Percentiles rank a stretch among this genome's conserved stretches.
These are phyloP conservation scores for Daldinia vernicosa DNA, from an alignment of 495 filamentous ascomycete genomes.

Conservation along the genomic window DNA sequence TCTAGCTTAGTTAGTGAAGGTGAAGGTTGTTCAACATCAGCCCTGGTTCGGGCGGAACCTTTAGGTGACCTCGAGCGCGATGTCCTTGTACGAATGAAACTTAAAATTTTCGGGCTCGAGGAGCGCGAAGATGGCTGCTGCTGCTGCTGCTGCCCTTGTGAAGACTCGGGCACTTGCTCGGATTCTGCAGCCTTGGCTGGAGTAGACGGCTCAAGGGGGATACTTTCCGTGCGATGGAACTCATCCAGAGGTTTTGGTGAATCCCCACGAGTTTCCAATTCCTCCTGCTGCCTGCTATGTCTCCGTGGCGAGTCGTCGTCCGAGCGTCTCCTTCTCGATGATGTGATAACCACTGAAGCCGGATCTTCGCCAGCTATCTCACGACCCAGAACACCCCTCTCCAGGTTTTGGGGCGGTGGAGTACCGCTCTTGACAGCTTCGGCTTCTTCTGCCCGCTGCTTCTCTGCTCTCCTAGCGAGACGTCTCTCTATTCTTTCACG, in stretches of 20 bases:
- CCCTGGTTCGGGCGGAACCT: slow-evolving; percentile 26
- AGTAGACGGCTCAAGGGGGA: slow-evolving; percentile 39
- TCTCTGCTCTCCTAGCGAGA: slow-evolving; percentile 74
- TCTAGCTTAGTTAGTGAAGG: slow-evolving; percentile 49
- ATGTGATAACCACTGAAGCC: slow-evolving; percentile 57
- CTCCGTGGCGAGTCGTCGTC: slow-evolving; percentile 37
- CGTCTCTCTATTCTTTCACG: slow-evolving; percentile 74
- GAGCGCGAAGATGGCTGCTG: slow-evolving; percentile 31
- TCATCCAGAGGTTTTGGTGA: slow-evolving; percentile 43
- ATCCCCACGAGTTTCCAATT: slow-evolving; percentile 31
- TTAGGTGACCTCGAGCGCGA: slow-evolving; percentile 52
- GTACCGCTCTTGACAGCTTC: slow-evolving; percentile 53
- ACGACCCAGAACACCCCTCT: slow-evolving; percentile 63
- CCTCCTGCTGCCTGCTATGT: slow-evolving; percentile 25
- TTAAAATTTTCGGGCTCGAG: slow-evolving; percentile 37
- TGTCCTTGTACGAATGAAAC: slow-evolving; percentile 49
- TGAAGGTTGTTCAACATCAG: slow-evolving; percentile 39
- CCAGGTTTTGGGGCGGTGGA: slow-evolving; percentile 61
- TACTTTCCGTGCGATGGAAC: slow-evolving; percentile 55
- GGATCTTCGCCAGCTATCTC: slow-evolving; percentile 56
- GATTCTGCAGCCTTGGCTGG: slow-evolving; percentile 22
- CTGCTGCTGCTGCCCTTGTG: slow-evolving; percentile 16
- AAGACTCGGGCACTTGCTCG: slow-evolving; percentile 14
- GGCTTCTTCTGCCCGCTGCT: slow-evolving; percentile 62
- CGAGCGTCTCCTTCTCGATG: slow-evolving; percentile 54